Evolutionary conservation across 176 grass and related monocot genomes (phyloP), one percentile per base, ranked within the genome.

Genomic region (Phyllostachys edulis): DNA sequence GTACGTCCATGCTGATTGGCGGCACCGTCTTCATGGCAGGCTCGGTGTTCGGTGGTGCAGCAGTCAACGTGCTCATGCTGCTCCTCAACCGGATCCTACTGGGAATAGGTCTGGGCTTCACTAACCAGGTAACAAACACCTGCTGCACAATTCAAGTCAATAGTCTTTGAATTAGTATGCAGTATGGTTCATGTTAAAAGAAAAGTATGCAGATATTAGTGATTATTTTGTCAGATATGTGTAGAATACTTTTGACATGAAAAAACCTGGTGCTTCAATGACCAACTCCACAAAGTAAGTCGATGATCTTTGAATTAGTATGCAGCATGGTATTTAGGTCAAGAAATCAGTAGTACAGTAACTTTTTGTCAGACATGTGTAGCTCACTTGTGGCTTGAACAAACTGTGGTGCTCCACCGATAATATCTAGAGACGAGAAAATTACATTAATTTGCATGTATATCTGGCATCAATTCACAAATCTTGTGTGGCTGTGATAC

Each of bases 41-140:
- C 24, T 95, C 96, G 0, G 93, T 68, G 6, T 85, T 96, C 4
- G 88, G 91, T 3, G 96, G 91, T 4, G 87, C 93, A 1, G 93
- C 91, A 5, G 11, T 85, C 44, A 94, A 98, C 17, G 4, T 98
- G 7, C 77, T 54, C 78, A 97, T 94, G 94, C 84, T 97, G 15
- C 91, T 94, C 44, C 40, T 97, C 0, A 91, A 86, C 63, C 80
- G 94, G 34, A 90, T 92, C 56, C 69, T 97, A 2, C 68, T 97
- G 23, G 94, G 94, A 62, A n/a, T 92, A 82, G 92, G 94, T 37
- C 71, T 97, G 14, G 92, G 94, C 21, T 97, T 97, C 70, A 92
- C 94, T 61, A 97, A 94, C 56, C 94, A 97, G 94, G 94, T 96
- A 85, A 66, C 29, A 29, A 85, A 66, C 29, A 29, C 11, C 36